A percentile compares a stretch with the other conserved stretches of the same genome.
These are phyloP conservation scores for Ophiostoma perfectum DNA, from an alignment of 2,329 filamentous ascomycete species.

Conservation along the genomic window DNA sequence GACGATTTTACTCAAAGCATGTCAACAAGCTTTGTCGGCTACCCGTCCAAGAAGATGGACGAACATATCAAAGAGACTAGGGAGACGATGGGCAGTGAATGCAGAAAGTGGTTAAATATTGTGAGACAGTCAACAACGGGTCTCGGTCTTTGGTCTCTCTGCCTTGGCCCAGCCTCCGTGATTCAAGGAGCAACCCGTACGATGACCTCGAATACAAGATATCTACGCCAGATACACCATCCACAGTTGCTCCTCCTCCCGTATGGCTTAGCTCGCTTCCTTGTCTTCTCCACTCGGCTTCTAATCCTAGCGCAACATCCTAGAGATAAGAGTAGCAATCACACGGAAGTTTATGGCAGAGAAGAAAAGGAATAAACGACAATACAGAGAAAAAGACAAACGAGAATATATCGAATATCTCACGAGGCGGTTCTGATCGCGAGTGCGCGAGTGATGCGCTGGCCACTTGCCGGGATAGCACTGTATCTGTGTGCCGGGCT, in stretches of 20 bases:
- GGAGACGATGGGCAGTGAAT: no score
- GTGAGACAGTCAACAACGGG: neutral
- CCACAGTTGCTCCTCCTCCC: neutral
- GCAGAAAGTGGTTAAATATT: neutral
- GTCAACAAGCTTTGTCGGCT: no score
- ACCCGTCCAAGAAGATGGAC: no score
- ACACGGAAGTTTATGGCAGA: neutral
- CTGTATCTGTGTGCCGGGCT: neutral
- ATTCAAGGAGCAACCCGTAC: no score
- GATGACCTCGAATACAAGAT: neutral
- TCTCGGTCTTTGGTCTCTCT: neutral
- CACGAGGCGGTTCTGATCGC: neutral
- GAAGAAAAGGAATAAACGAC: neutral
- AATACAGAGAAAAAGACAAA: neutral
- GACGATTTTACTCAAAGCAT: no score
- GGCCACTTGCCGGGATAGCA: neutral
- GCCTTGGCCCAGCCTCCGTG: no score
- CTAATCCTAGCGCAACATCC: neutral
- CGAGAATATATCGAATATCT: neutral
- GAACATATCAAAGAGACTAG: no score
- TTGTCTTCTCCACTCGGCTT: slow-evolving; percentile 7
- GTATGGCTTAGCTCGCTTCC: slow-evolving; percentile 6
- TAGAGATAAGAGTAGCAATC: neutral
- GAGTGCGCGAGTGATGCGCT: slow-evolving; percentile 9
- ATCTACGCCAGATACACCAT: neutral